Conservation (phyloP, 2,329 filamentous ascomycete genomes). For the Hymenoscyphus linearis region DNA sequence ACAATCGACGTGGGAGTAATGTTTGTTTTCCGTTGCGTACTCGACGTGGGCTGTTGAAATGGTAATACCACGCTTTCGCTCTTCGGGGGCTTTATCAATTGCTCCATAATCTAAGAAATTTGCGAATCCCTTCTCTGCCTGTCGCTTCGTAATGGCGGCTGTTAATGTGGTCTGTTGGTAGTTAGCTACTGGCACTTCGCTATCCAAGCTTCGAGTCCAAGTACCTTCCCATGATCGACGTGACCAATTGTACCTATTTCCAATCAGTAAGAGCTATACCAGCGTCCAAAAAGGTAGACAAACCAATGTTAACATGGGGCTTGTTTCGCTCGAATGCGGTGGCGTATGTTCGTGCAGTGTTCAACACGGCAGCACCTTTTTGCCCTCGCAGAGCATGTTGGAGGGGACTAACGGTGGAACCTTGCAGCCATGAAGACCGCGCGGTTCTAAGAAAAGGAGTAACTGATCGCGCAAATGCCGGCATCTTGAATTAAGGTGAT, state of each 20-base stretch:
- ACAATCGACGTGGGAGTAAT: slow-evolving; percentile 99
- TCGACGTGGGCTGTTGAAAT: slow-evolving; percentile 98
- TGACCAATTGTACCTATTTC: slow-evolving; percentile 85
- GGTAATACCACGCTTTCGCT: slow-evolving; percentile 99
- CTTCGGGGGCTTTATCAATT: slow-evolving; percentile 98
- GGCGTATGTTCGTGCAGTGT: slow-evolving; percentile 60
- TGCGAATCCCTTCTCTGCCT: slow-evolving; percentile 89
- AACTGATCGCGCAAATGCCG: slow-evolving; percentile 71
- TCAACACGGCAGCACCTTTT: slow-evolving; percentile 58
- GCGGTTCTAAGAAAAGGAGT: slow-evolving; percentile 78
- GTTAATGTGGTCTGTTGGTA: slow-evolving; percentile 81
- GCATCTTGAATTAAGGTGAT: slow-evolving; percentile 54
- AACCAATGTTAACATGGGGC: slow-evolving; percentile 98
- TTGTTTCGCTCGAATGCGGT: slow-evolving; percentile 77
- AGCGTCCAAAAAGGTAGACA: slow-evolving; percentile 22
- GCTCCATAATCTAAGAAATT: slow-evolving; percentile 95
- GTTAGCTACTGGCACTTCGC: background rate
- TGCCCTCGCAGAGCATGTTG: slow-evolving; percentile 62
- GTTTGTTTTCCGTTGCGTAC: slow-evolving; percentile 87
- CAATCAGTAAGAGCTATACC: slow-evolving; percentile 12
- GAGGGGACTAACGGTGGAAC: slow-evolving; percentile 68
- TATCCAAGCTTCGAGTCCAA: background rate
- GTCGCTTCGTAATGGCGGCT: slow-evolving; percentile 97
- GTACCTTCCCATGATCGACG: slow-evolving; percentile 98
- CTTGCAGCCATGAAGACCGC: slow-evolving; percentile 65